A percentile compares a stretch with the other conserved stretches of the same genome.
phyloP scores from a whole-genome alignment of 768 basidiomycete genomes.

The Auriscalpium orientale region DNA sequence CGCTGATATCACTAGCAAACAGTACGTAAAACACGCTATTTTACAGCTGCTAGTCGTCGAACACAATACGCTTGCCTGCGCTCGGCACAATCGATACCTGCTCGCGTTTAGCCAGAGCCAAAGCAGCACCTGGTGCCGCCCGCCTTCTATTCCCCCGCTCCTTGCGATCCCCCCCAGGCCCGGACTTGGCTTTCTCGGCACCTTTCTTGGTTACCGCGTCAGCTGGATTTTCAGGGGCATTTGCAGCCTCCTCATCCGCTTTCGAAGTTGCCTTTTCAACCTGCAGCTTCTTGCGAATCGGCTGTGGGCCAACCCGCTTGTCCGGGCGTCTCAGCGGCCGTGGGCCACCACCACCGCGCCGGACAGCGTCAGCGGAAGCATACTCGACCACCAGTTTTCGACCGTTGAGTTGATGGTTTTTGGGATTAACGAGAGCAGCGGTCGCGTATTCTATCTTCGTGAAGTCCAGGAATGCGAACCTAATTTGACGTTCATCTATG shows the following conservation, averaged over 20 bases:
- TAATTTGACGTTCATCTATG: slow-evolving; percentile 22
- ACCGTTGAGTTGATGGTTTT: slow-evolving; percentile 79
- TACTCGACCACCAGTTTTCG: slow-evolving; percentile 83
- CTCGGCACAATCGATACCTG: slow-evolving; percentile 65
- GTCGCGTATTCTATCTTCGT: slow-evolving; percentile 72
- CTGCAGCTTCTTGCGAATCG: background rate
- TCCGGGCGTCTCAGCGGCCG: background rate
- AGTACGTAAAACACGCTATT: background rate
- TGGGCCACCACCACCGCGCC: slow-evolving; percentile 50
- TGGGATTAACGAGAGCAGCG: slow-evolving; percentile 68
- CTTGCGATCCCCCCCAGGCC: background rate
- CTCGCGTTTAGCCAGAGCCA: slow-evolving; percentile 71
- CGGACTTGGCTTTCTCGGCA: no score
- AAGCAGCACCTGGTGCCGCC: slow-evolving; percentile 70
- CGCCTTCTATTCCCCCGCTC: slow-evolving; percentile 25
- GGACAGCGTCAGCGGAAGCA: slow-evolving; percentile 82
- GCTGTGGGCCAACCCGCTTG: background rate
- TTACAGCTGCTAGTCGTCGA: slow-evolving; percentile 30
- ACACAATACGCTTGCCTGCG: slow-evolving; percentile 66
- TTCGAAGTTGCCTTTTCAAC: background rate
- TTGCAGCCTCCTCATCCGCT: no score
- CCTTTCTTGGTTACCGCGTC: no score
- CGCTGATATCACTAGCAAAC: background rate
- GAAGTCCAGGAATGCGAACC: slow-evolving; percentile 95
- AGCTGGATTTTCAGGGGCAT: no score